Percentiles rank a stretch among this genome's conserved stretches.
These are phyloP conservation scores for Arabis alpina DNA, from an alignment of 345 rosid genomes.

Conservation along the genomic window DNA sequence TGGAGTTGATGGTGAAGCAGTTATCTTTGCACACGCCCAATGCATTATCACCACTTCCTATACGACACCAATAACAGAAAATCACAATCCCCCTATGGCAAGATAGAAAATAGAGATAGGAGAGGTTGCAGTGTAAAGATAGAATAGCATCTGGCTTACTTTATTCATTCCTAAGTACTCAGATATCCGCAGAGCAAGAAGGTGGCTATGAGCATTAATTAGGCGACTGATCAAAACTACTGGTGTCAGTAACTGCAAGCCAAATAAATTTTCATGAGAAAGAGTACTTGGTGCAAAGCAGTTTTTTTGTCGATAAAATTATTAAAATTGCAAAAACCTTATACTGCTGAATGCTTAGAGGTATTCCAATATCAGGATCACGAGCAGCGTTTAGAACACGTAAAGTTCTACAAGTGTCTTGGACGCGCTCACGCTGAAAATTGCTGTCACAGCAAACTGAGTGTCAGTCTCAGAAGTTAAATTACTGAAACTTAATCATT, in stretches of 20 bases:
- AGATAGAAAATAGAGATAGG: not conserved
- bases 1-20: constrained; percentile 86
- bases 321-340: constrained; percentile 60
- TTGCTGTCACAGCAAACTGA: constrained; percentile 77
- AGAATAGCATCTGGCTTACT: constrained; percentile 51
- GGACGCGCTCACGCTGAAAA: constrained; percentile 88
- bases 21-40: constrained; percentile 96
- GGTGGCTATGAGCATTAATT: constrained; percentile 84
- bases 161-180: constrained; percentile 92
- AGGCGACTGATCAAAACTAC: constrained; percentile 86
- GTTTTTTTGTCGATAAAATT: constrained; percentile 2
- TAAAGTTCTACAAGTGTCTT: constrained; percentile 88
- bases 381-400: constrained; percentile 90
- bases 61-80: constrained; percentile 29
- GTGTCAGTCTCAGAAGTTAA: constrained; percentile 30
- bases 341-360: constrained; percentile 88
- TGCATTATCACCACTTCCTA: constrained; percentile 99
- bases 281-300: not conserved
- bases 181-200: constrained; percentile 84
- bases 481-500: constrained; percentile 28
- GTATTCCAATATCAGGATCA: constrained; percentile 81
- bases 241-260: constrained; percentile 75
- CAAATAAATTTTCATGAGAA: constrained; percentile 15
- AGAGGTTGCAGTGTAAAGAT: not conserved
- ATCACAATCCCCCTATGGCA: not conserved